Conservation (phyloP, 208 protist genomes). For the Leishmania braziliensis region DNA sequence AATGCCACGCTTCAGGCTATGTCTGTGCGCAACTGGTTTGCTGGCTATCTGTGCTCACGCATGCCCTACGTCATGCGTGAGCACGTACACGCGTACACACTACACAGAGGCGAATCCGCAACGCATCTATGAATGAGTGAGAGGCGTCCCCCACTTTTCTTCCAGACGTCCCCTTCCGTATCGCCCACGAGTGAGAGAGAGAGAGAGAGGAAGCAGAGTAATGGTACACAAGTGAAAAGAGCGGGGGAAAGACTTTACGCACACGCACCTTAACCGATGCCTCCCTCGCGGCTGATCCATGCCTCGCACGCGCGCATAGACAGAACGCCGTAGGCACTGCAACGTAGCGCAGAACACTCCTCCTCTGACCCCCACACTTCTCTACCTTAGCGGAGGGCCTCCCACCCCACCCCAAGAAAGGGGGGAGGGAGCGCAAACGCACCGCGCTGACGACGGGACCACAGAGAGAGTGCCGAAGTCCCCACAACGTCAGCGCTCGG, state of each 20-base stretch:
- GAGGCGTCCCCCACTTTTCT: no score
- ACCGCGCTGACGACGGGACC: background rate
- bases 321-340: background rate
- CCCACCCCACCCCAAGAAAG: background rate
- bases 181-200: background rate
- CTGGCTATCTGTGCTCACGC: background rate
- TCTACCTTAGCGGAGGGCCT: background rate
- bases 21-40: background rate
- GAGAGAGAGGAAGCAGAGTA: background rate
- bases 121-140: background rate
- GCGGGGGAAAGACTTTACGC: background rate
- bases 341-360: background rate
- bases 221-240: background rate
- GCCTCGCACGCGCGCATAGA: background rate
- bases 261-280: background rate
- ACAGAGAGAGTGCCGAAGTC: background rate
- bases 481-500: conserved; percentile 8
- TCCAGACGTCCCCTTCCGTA: background rate
- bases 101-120: background rate
- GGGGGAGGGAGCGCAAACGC: background rate
- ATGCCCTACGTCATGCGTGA: background rate
- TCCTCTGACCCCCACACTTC: background rate
- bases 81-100: background rate
- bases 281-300: background rate
- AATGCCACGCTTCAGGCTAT: background rate